These are phyloP conservation scores for Boletus sp. DNA, from an alignment of 768 basidiomycete species.

Conservation along the genomic window DNA sequence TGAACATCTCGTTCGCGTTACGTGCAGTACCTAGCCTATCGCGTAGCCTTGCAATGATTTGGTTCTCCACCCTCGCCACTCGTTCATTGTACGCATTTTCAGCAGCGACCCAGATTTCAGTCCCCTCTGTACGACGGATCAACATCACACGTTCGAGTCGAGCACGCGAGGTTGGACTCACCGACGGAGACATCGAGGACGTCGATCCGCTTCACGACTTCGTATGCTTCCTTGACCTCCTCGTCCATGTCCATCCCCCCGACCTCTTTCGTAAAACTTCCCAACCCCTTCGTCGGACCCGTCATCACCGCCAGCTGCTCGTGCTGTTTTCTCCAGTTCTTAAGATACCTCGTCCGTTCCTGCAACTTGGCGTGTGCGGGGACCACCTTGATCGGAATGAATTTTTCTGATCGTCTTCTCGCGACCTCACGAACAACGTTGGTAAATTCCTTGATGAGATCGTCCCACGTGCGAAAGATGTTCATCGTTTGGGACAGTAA, in stretches of 20 bases:
- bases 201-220: constrained; percentile 95
- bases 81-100: constrained; percentile 98
- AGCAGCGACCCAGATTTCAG: constrained; percentile 96
- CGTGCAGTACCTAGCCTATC: constrained; percentile 92
- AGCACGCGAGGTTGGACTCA: constrained; percentile 36
- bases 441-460: constrained; percentile 87
- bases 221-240: constrained; percentile 94
- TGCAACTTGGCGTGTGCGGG: constrained; percentile 91
- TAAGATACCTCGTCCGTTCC: constrained; percentile 80
- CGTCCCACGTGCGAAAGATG: constrained; percentile 89
- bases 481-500: constrained; percentile 70
- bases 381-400: constrained; percentile 94
- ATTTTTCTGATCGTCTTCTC: constrained; percentile 83
- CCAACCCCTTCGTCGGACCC: constrained; percentile 85
- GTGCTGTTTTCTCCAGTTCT: constrained; percentile 95
- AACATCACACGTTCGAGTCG: background rate
- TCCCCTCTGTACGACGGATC: constrained; percentile 66
- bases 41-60: constrained; percentile 91
- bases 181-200: constrained; percentile 92
- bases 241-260: constrained; percentile 98
- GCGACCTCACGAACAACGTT: constrained; percentile 92
- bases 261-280: constrained; percentile 68
- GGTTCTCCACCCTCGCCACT: constrained; percentile 96
- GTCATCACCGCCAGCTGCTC: constrained; percentile 98
- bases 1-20: constrained; percentile 99